Evolutionary conservation across 1,284 basidiomycete genomes (phyloP), one percentile per base, ranked within the genome.

Genomic region (Jaminaea rosea): DNA sequence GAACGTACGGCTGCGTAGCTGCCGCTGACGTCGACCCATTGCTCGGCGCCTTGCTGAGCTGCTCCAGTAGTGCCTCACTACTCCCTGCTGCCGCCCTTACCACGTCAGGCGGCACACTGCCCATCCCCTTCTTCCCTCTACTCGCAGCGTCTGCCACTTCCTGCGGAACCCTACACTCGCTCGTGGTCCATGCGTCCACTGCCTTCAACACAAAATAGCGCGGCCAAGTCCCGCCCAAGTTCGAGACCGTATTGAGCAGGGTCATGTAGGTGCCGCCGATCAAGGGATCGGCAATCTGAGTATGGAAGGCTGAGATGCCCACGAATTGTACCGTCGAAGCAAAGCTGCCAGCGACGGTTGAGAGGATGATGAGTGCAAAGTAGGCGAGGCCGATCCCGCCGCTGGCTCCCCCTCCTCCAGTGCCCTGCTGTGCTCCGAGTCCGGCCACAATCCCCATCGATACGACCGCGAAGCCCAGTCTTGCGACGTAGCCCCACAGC

Each of bases 171-270:
- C 52, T 44, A 28, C 71, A 73, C 44, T 53, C 53, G 17, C 63
- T 65, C 21, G 63, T 53, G 19, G 67, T 72, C 27, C 72, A 66
- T 2, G 57, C 53, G 32, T 73, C 71, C 44, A 73, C 71, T 1
- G 67, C 61, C 79, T 93, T 89, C 31, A 94, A 78, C 17, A 94
- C 84, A 73, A 93, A 92, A 77, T 82, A 92, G 59, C 87, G 84
- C 2, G 94, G 94, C 92, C 92, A 97, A 1, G 94, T 99, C 7
- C 94, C 94, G 48, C 94, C 94, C 55, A 98, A 82, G 73, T 99
- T 99, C 21, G 86, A 86, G 61, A 97, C 89, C 5, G 94, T 99
- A 74, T 97, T 96, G 52, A 98, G 77, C 28, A 98, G 79, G 86
- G 71, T 73, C 69, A 73, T 72, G 58, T 73, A 73, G 1, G 71